These are phyloP conservation scores for Alternaria sp. DNA, from an alignment of 2,329 filamentous ascomycete species.

Conservation along the genomic window DNA sequence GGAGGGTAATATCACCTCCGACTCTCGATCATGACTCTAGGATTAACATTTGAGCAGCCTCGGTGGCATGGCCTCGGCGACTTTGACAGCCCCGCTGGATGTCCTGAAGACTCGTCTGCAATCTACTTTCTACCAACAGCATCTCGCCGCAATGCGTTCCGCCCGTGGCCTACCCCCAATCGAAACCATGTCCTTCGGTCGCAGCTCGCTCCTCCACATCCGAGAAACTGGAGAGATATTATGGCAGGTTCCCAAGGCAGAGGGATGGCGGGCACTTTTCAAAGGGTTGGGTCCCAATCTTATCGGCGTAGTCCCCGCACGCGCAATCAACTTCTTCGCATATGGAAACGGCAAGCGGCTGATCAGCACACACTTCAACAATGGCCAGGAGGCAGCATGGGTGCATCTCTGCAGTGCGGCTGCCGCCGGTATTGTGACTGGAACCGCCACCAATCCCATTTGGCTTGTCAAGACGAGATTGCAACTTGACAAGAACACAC, in stretches of 20 bases:
- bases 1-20: conserved; percentile 71
- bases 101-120: conserved; percentile 93
- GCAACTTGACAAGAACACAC: conserved; percentile 88
- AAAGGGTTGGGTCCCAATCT: conserved; percentile 93
- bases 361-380: conserved; percentile 77
- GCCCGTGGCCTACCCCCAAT: conserved; percentile 64
- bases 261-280: conserved; percentile 89
- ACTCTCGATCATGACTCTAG: conserved; percentile 31
- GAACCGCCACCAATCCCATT: conserved; percentile 93
- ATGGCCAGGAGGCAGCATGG: conserved; percentile 73
- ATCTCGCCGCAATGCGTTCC: conserved; percentile 74
- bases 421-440: conserved; percentile 82
- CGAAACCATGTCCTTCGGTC: conserved; percentile 69
- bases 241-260: conserved; percentile 77
- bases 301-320: conserved; percentile 86
- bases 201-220: conserved; percentile 77
- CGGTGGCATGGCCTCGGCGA: conserved; percentile 89
- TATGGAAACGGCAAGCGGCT: conserved; percentile 92
- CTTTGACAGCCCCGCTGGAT: conserved; percentile 93
- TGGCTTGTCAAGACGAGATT: conserved; percentile 95
- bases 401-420: conserved; percentile 82
- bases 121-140: conserved; percentile 91
- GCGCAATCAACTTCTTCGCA: conserved; percentile 92
- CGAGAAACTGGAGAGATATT: conserved; percentile 88
- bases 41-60: conserved; percentile 63